Evolutionary conservation across 2,329 filamentous ascomycete genomes (phyloP).

Genomic region (Aspergillus hortae): DNA sequence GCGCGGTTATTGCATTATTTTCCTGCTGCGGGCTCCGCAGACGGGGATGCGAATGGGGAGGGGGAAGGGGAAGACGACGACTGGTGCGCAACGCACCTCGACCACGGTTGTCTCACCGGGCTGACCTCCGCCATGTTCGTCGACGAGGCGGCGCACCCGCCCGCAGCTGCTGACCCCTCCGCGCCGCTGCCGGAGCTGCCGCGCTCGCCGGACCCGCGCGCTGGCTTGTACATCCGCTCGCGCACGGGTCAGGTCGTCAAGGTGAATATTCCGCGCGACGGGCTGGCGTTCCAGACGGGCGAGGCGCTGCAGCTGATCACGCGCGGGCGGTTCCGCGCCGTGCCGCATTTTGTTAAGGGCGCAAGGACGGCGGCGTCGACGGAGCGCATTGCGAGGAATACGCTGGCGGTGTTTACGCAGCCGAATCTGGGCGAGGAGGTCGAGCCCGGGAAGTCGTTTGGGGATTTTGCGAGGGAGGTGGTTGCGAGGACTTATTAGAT

Average conservation of each 20-base stretch:
- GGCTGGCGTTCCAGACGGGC: conserved; percentile 93
- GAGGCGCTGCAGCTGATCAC: conserved; percentile 91
- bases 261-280: conserved; percentile 85
- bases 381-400: conserved; percentile 68
- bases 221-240: conserved; percentile 92
- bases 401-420: conserved; percentile 93
- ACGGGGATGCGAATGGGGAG: background rate
- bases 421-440: conserved; percentile 77
- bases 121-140: conserved; percentile 96
- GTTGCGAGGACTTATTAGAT: conserved; percentile 62
- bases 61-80: conserved; percentile 64
- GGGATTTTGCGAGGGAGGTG: conserved; percentile 73
- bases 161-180: conserved; percentile 34
- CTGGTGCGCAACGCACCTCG: conserved; percentile 78
- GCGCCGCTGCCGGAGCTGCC: conserved; percentile 64
- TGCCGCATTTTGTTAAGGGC: conserved; percentile 91
- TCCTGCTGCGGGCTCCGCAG: conserved; percentile 42
- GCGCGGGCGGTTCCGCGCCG: conserved; percentile 83
- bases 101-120: conserved; percentile 91
- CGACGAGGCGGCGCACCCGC: conserved; percentile 60
- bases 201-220: conserved; percentile 73
- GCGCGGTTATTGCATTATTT: conserved; percentile 92
- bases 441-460: conserved; percentile 69
- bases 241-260: conserved; percentile 80
- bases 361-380: conserved; percentile 55